Conservation (phyloP, 1,139 yeast species). For the Pichia sp. region DNA sequence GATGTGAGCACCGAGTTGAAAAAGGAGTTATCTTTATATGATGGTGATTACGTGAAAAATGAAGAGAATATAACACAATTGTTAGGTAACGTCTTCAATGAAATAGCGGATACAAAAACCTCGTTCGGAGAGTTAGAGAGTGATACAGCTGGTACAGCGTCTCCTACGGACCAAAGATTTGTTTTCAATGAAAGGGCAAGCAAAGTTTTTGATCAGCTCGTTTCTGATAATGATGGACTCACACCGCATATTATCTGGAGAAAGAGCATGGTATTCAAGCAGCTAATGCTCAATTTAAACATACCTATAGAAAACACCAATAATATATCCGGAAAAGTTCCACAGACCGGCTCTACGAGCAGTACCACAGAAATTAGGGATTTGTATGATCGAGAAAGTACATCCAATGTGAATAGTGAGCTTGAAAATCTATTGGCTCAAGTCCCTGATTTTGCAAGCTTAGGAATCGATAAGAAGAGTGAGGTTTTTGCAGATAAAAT, state of each 20-base stretch:
- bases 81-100: slow-evolving; percentile 9
- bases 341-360: background rate
- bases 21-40: background rate
- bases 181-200: slow-evolving; percentile 24
- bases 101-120: slow-evolving; percentile 6
- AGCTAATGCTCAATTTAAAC: slow-evolving; percentile 28
- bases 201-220: slow-evolving; percentile 22
- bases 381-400: slow-evolving; percentile 16
- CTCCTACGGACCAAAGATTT: slow-evolving; percentile 6
- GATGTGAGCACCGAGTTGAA: background rate
- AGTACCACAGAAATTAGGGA: slow-evolving; percentile 12
- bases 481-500: slow-evolving; percentile 15
- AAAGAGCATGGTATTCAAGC: slow-evolving; percentile 29
- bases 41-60: slow-evolving; percentile 14
- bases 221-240: slow-evolving; percentile 26
- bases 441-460: slow-evolving; percentile 20
- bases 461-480: slow-evolving; percentile 12
- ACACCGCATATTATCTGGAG: slow-evolving; percentile 29
- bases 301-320: slow-evolving; percentile 29
- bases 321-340: slow-evolving; percentile 6
- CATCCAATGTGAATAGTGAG: slow-evolving; percentile 11
- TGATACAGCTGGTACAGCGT: background rate
- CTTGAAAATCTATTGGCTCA: slow-evolving; percentile 9
- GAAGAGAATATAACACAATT: background rate
- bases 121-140: slow-evolving; percentile 5